Evolutionary conservation across 345 rosid genomes (phyloP), one percentile per base, ranked within the genome.

Genomic region (Salix purpurea): DNA sequence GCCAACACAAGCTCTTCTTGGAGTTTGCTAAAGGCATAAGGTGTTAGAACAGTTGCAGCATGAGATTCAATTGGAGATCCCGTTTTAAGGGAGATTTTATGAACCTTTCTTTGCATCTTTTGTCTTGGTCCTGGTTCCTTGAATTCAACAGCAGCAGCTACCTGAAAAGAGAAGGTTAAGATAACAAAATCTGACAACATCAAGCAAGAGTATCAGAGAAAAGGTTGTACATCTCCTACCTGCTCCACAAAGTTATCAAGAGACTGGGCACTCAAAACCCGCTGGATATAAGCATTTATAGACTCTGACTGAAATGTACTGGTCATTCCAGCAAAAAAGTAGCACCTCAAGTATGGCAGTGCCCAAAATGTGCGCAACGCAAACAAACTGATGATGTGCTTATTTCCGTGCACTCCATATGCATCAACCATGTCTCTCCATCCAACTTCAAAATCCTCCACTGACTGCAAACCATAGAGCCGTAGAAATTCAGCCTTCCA

Each of bases 11-110:
- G 88, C 73, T 90, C 89, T 34, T 88, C 91, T 68, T 90, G 93
- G 60, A 90, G 84, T 74, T 85, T 87, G 65, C 76, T 24, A 62
- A 87, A 88, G 68, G 90, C 91, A 74, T 86, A 79, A 10, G 91
- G 91, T 4, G 91, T 84, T 74, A 90, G 87, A 73, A 88, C 52
- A 42, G 82, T 54, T 70, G 88, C 89, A 26, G 91, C 86, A 72
- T 90, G 91, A 34, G 87, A 84, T 77, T 90, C 93, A 66, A 90
- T 87, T n/a, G 93, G 93, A 36, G 91, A 87, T 40, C 90, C 90
- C 19, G 84, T 85, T 83, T 84, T 84, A 28, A 81, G 87, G 79
- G 78, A 60, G 74, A 87, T 78, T 74, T 82, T 85, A 24, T 76
- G 86, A 67, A 69, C 54, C 77, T 82, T 88, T 15, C 67, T 46